Conservation (phyloP, 768 basidiomycete genomes). For the Collybia sp. region DNA sequence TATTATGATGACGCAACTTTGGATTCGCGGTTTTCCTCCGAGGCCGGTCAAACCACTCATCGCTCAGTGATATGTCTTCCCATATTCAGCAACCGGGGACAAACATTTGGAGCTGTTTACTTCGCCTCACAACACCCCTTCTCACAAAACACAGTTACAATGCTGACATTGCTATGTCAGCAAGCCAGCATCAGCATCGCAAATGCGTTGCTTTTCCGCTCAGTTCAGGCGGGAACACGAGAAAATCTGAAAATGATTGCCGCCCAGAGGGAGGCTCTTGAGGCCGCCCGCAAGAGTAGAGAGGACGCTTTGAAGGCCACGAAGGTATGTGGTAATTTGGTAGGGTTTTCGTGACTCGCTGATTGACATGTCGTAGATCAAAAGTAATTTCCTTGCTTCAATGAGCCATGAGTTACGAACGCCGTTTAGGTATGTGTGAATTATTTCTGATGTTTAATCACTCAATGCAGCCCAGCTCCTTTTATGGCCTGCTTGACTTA, state of each 20-base stretch:
- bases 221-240: conserved; percentile 67
- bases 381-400: conserved; percentile 72
- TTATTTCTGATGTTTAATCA: conserved; percentile 1
- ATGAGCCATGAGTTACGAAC: conserved; percentile 80
- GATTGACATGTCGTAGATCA: conserved; percentile 41
- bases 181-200: conserved; percentile 75
- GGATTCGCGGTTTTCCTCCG: conserved; percentile 66
- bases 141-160: conserved; percentile 52
- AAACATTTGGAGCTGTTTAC: conserved; percentile 71
- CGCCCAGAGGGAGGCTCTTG: conserved; percentile 63
- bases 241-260: conserved; percentile 78
- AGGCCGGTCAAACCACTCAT: conserved; percentile 55
- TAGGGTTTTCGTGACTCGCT: not conserved
- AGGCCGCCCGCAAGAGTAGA: conserved; percentile 63
- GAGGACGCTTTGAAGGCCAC: conserved; percentile 74
- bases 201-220: conserved; percentile 70
- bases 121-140: conserved; percentile 64
- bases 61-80: conserved; percentile 66
- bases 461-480: conserved; percentile 40
- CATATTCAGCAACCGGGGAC: conserved; percentile 70
- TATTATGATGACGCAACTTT: conserved; percentile 56
- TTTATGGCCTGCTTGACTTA: conserved; percentile 74
- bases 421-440: conserved; percentile 55
- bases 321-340: conserved; percentile 37
- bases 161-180: conserved; percentile 62